Evolutionary conservation across 2,329 filamentous ascomycete genomes (phyloP), one percentile per base, ranked within the genome.

Genomic region (Neonectria punicea): DNA sequence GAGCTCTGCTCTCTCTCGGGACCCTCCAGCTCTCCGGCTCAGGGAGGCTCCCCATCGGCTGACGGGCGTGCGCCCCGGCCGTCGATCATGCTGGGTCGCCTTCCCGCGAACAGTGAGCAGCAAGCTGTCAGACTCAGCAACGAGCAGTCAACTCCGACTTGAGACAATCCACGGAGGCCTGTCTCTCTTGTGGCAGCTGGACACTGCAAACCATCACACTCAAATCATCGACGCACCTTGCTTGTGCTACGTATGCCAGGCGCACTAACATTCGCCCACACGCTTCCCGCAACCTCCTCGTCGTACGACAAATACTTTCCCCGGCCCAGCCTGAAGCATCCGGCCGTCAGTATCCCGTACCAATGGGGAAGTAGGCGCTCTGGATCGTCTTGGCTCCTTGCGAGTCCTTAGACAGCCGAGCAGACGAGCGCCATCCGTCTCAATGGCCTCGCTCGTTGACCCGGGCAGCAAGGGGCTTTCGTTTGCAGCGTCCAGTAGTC

Each of bases 301-400:
- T 72, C 67, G 65, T 68, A 73, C 62, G 63, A 72, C 71, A 53
- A 30, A 63, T 54, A 47, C 67, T 57, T 65, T 68, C 51, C 61
- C 58, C 53, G 60, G 61, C 57, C 62, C 68, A 67, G 63, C 53
- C 61, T 64, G 63, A 69, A 51, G 68, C 58, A 65, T 56, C 58
- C 66, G 53, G 34, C 53, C 62, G 51, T 59, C 61, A 47, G 65
- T 61, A 61, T 46, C 50, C 56, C 49, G 47, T 54, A 44, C 60
- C 39, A 61, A 68, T 60, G 56, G 20, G 50, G 61, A 57, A 69
- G 57, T 60, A 44, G 50, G 63, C 56, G 44, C 53, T 63, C 44
- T 53, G 32, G 11, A 25, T n/a, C 41, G 49, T 49, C 44, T 65
- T 30, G 18, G 18, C 25, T 43, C 36, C 53, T 28, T 28, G 47